A percentile compares a stretch with the other conserved stretches of the same genome.
Evolutionary conservation across 108 stramenopile genomes (phyloP).

Genomic region (Mayamaea pseudoterrestris): DNA sequence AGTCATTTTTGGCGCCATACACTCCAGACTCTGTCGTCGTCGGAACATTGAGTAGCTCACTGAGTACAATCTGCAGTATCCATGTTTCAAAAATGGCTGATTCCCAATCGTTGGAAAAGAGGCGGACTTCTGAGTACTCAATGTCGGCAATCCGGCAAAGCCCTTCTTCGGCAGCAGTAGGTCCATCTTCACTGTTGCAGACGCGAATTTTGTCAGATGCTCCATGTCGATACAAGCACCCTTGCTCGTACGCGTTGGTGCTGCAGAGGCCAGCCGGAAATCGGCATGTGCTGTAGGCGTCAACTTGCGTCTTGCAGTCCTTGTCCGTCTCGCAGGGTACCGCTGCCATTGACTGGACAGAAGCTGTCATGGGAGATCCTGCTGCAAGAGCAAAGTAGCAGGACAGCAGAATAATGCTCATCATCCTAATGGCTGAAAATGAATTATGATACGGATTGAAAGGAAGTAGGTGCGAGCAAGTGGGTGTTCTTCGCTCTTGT

Average conservation of each 20-base stretch:
- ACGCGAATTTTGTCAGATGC: conserved; percentile 6
- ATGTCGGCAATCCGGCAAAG: conserved; percentile 6
- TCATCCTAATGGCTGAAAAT: no score
- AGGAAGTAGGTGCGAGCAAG: no score
- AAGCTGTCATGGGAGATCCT: no score
- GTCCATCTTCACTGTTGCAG: conserved; percentile 12
- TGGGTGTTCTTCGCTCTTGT: no score
- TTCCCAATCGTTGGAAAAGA: conserved; percentile 24
- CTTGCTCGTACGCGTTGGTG: conserved; percentile 23
- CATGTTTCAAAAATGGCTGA: conserved; percentile 12
- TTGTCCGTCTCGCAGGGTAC: no score
- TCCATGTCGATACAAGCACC: conserved; percentile 8
- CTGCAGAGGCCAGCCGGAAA: no score
- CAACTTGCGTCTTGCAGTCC: no score
- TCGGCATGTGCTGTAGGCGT: no score
- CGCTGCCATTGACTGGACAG: no score
- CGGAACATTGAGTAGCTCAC: conserved; percentile 23
- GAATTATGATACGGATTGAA: no score
- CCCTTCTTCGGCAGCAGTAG: conserved; percentile 8
- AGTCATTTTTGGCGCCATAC: conserved; percentile 1
- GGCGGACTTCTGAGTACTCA: conserved; percentile 24
- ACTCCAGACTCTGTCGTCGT: conserved; percentile 13
- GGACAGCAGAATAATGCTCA: no score
- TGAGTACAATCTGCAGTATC: conserved; percentile 26
- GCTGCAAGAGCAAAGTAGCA: no score